Base-by-base conservation (phyloP, 164 flowering plant genomes). In the Macadamia tetraphylla region DNA sequence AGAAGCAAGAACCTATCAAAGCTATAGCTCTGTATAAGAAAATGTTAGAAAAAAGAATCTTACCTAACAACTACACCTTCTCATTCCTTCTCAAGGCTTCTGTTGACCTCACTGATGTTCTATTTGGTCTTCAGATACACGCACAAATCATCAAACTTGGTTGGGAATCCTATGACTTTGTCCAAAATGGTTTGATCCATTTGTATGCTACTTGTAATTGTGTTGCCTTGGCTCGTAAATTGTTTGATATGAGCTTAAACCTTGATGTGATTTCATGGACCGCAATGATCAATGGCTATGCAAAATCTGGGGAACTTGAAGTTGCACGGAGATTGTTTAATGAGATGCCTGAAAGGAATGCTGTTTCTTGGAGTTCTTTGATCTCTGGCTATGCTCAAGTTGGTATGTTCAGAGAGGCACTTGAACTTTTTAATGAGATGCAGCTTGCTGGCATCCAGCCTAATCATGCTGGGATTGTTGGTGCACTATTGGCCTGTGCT, bases 121-220 rank as follows among this genome's bases (percentile, higher is more conserved):
- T 18, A 1, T 29, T 62, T 30, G 88, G 82, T 9, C 52, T 62
- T 9, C 57, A 63, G 29, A 62, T 74, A 60, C 89, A 87, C 67
- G 67, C 72, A 61, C 85, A 81, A 30, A 76, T 75, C 23, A 52
- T 83, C 2, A 86, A 65, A 53, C 71, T 84, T 60, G 92, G 95
- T 0, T 89, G 95, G 95, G 88, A 85, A 42, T 56, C 65, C 35
- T 84, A 87, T 59, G 95, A 86, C 70, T 89, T 87, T 76, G 95
- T 89, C 46, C 82, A 75, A 17, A 89, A 87, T 58, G 89, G 89
- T 13, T 77, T 87, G 79, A 72, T 86, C 17, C 86, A 85, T 79
- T 74, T 80, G 74, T 89, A 87, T 55, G 79, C 73, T 2, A 73
- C 63, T 62, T 80, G 87, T 79, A 46, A 72, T n/a, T 73, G 72